Base-by-base conservation (phyloP, 1,284 basidiomycete genomes). In the Takashimella koratensis region DNA sequence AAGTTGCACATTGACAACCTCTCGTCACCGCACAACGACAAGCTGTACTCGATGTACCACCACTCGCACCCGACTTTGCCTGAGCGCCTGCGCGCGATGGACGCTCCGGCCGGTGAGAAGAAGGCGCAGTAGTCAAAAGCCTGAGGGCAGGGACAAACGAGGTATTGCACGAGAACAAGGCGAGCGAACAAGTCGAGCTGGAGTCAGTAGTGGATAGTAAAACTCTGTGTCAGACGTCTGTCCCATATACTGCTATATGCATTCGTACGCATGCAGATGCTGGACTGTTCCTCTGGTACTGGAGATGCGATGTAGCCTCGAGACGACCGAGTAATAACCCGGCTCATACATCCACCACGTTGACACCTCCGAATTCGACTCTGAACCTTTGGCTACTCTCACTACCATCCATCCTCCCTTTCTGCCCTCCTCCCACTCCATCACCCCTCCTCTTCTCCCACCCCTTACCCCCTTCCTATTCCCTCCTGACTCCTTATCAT, bases 1-100 rank as follows among this genome's bases (percentile, higher is more conserved):
- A 81, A 85, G 52, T 80, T 96, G 24, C 90, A 95, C 70, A 85
- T 90, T 51, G 87, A 94, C 79, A 95, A 97, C 71, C 74, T 95
- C 60, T 87, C 86, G 43, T 91, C 90, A 2, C 87, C 93, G 44
- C 90, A 90, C 85, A 88, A 88, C 22, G 90, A 94, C 73, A 88
- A 86, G 87, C 74, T 93, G 82, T 93, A 92, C 76, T 93, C 90
- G 49, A 88, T 89, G 26, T 94, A 91, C 67, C 89, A 94, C 71
- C 89, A 94, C 76, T 91, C 88, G 47, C 92, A 96, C 74, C 92
- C 91, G 2, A 95, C 90, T 1, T 75, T 96, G 56, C 86, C 87
- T 43, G 91, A 96, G 77, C 81, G 91, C 19, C 78, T 95, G 63
- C 84, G 82, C 63, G 90, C 84, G 5, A 80, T 95, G 53, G 88